A percentile compares a stretch with the other conserved stretches of the same genome.
Evolutionary conservation across 495 filamentous ascomycete species (phyloP).

Genomic region (Pseudomonodictys pantanalensis): DNA sequence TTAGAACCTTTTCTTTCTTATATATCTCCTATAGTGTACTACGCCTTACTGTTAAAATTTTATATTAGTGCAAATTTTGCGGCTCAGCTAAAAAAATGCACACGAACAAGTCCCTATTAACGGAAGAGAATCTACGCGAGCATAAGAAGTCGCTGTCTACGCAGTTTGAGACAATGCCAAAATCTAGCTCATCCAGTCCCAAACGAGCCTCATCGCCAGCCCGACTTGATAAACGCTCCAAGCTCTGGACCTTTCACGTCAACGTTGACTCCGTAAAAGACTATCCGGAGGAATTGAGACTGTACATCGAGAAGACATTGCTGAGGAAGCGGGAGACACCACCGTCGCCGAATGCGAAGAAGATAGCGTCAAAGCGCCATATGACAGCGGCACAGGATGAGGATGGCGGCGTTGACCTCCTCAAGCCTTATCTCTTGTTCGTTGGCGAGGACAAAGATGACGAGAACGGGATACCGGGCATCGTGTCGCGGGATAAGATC

Average conservation of each 20-base stretch:
- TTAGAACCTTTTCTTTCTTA: too few relatives aligned
- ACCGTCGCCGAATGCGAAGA: constrained; percentile 16
- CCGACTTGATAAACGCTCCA: constrained; percentile 12
- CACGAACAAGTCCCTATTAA: too few relatives aligned
- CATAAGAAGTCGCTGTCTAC: constrained; percentile 17
- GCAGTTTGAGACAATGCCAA: constrained; percentile 14
- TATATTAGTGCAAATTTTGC: too few relatives aligned
- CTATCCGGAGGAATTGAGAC: constrained; percentile 16
- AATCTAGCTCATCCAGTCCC: constrained; percentile 10
- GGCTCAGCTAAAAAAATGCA: too few relatives aligned
- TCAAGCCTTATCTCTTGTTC: constrained; percentile 19
- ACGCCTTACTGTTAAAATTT: too few relatives aligned
- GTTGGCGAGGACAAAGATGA: constrained; percentile 17
- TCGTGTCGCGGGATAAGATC: constrained; percentile 16
- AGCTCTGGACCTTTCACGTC: constrained; percentile 18
- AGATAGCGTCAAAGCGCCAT: constrained; percentile 18
- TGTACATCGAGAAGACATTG: constrained; percentile 15
- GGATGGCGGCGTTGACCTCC: constrained; percentile 14
- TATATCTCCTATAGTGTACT: too few relatives aligned
- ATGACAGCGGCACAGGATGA: constrained; percentile 16
- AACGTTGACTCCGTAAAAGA: constrained; percentile 16
- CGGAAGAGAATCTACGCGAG: constrained; percentile 8
- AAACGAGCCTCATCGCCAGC: constrained; percentile 9
- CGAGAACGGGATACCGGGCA: constrained; percentile 12
- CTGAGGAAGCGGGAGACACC: constrained; percentile 17